Evolutionary conservation across 169 alveolate species (phyloP), one percentile per base, ranked within the genome.

Genomic region (Eimeria falciformis): DNA sequence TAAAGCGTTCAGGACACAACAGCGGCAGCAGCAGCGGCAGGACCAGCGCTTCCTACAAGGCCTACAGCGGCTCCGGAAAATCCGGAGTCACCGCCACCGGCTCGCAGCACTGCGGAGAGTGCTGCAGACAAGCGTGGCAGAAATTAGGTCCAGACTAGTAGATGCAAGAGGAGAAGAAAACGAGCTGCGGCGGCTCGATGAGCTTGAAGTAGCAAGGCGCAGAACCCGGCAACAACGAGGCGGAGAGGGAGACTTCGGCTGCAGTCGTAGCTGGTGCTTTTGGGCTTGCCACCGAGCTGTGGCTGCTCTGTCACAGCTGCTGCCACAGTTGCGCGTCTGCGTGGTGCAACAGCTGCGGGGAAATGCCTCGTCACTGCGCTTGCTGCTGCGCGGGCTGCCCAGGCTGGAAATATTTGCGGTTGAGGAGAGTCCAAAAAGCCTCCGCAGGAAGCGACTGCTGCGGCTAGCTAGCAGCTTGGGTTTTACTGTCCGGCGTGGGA

Each of bases 281-380:
- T 81, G 90, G 90, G 75, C 37, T 45, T 81, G 90, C 62, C 90
- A 81, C 27, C 47, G 90, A 81, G 90, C 90, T n/a, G 90, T 81
- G 90, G 90, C 90, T 81, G 90, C 90, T 17, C 45, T 81, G 58
- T 81, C 90, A 77, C 90, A 81, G 90, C 90, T 81, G 23, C 75
- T 81, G 23, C 90, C 90, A 65, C 90, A 81, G 58, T 68, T 81
- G 77, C 90, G 90, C 53, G 56, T 55, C 37, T 81, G 90, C 90
- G 90, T 81, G 43, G 90, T 81, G 77, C 90, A 81, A n/a, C 90
- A 47, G 21, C 90, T 81, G 25, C 73, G 77, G 58, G 90, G 90
- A 29, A 81, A 81, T 56, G 90, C 90, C 23, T 14, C 90, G 6
- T 81, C 90, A 46, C 58, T 81, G 77, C 90, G 90, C 7, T 12